Conservation (phyloP, 2,329 filamentous ascomycete genomes). For the Cordyceps militaris region DNA sequence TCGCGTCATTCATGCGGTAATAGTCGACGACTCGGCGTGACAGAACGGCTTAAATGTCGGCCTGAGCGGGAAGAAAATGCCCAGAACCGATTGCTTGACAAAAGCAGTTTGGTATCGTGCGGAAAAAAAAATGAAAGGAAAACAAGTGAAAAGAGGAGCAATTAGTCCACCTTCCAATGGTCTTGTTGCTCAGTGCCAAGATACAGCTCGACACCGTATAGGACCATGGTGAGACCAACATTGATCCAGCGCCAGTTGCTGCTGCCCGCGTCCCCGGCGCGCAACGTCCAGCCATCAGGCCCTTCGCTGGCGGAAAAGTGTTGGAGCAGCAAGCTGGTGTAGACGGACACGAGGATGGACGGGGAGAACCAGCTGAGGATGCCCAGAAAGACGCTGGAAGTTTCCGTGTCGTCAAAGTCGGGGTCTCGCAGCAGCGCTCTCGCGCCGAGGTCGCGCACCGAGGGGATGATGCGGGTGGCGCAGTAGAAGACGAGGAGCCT, state of each 20-base stretch:
- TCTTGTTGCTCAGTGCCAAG: conserved; percentile 78
- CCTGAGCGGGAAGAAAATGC: not conserved
- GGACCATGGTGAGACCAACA: conserved; percentile 74
- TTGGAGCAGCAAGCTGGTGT: conserved; percentile 90
- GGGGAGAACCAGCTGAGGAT: conserved; percentile 92
- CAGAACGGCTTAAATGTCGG: not conserved
- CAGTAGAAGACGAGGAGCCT: conserved; percentile 93
- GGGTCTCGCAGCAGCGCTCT: conserved; percentile 78
- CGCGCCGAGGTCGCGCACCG: conserved; percentile 79
- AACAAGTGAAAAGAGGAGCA: not conserved
- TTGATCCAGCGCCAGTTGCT: conserved; percentile 95
- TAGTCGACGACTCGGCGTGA: not conserved
- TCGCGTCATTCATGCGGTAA: not conserved
- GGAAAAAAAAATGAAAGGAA: conserved; percentile 6
- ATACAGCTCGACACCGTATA: conserved; percentile 88
- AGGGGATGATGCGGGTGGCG: conserved; percentile 90
- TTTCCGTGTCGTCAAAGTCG: conserved; percentile 76
- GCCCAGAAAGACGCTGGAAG: conserved; percentile 70
- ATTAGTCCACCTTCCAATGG: conserved; percentile 89
- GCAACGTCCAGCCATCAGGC: conserved; percentile 72
- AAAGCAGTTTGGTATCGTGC: conserved; percentile 7
- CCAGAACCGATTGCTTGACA: not conserved
- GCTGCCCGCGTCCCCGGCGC: conserved; percentile 71
- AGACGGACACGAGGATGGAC: conserved; percentile 89
- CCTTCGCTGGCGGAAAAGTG: conserved; percentile 78